Percentiles rank a stretch among this genome's conserved stretches.
Evolutionary conservation across 768 basidiomycete genomes (phyloP).

Genomic region (Gautieria morchelliformis): DNA sequence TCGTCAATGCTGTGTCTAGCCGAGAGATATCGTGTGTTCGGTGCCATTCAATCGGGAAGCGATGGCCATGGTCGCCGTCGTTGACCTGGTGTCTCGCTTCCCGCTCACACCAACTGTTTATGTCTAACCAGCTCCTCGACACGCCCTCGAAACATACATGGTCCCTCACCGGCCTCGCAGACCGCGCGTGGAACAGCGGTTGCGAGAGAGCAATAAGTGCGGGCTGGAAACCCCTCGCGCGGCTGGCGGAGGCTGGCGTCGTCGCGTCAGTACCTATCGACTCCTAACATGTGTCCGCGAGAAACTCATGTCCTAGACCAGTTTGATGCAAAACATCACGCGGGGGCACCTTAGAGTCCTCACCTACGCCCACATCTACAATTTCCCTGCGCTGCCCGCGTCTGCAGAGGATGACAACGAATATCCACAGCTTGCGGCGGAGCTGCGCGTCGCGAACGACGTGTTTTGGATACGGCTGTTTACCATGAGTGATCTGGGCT

Average conservation of each 20-base stretch:
- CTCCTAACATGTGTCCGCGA: slow-evolving; percentile 16
- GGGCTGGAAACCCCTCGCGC: slow-evolving; percentile 34
- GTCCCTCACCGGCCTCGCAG: slow-evolving; percentile 33
- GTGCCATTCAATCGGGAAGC: too few species aligned
- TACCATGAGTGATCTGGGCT: slow-evolving; percentile 58
- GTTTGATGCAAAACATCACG: slow-evolving; percentile 28
- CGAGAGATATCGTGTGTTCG: too few species aligned
- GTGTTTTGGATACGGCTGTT: slow-evolving; percentile 52
- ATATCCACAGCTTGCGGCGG: slow-evolving; percentile 25
- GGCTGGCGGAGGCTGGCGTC: slow-evolving; percentile 36
- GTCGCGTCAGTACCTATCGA: slow-evolving; percentile 31
- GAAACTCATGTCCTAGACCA: slow-evolving; percentile 22
- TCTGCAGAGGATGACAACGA: slow-evolving; percentile 7
- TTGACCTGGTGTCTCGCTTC: too few species aligned
- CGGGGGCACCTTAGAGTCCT: slow-evolving; percentile 40
- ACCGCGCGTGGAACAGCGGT: slow-evolving; percentile 33
- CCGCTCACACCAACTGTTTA: slow-evolving; percentile 1
- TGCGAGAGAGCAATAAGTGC: slow-evolving; percentile 32
- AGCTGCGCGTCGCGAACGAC: slow-evolving; percentile 40
- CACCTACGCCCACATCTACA: slow-evolving; percentile 35
- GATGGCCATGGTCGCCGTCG: too few species aligned
- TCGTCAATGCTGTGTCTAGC: too few species aligned
- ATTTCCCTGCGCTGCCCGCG: slow-evolving; percentile 28
- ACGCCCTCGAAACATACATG: slow-evolving; percentile 34
- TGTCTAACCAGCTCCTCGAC: slow-evolving; percentile 30